These are phyloP conservation scores for Ceratocystis papillata DNA, from an alignment of 2,329 filamentous ascomycete genomes.

Conservation along the genomic window DNA sequence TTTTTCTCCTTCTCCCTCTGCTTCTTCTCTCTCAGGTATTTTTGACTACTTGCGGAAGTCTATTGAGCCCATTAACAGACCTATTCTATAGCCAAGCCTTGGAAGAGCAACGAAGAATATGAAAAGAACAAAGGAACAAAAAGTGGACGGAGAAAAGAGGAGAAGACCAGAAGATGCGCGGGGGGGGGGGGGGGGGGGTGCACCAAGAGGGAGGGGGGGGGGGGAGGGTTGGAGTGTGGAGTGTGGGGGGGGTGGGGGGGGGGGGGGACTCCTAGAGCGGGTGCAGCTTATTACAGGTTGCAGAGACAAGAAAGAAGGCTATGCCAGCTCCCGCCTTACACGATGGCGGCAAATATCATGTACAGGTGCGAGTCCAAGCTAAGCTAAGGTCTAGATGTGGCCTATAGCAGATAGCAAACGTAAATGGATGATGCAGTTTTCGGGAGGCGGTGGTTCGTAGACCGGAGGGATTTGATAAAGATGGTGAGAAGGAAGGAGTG, in stretches of 20 bases:
- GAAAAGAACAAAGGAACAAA: not conserved
- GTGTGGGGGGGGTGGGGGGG: too few relatives aligned
- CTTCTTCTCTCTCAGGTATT: not conserved
- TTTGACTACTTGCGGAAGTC: not conserved
- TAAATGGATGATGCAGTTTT: too few relatives aligned
- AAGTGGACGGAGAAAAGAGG: not conserved
- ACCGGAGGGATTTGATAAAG: too few relatives aligned
- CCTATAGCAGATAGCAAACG: too few relatives aligned
- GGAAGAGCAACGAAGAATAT: not conserved
- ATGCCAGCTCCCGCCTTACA: not conserved
- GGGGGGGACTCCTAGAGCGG: too few relatives aligned
- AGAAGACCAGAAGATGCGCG: too few relatives aligned
- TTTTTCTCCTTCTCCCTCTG: not conserved
- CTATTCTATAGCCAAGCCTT: not conserved
- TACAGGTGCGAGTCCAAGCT: not conserved
- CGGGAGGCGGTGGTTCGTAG: not conserved
- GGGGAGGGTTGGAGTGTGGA: too few relatives aligned
- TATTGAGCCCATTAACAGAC: not conserved
- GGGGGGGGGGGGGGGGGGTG: too few relatives aligned
- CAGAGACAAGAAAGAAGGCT: constrained; percentile 8
- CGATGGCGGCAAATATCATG: not conserved
- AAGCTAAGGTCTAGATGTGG: not conserved
- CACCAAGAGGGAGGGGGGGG: too few relatives aligned
- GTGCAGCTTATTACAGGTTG: too few relatives aligned
- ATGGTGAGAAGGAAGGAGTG: too few relatives aligned